Evolutionary conservation across 768 basidiomycete species (phyloP), one percentile per base, ranked within the genome.

Genomic region (Podaxis sp.): DNA sequence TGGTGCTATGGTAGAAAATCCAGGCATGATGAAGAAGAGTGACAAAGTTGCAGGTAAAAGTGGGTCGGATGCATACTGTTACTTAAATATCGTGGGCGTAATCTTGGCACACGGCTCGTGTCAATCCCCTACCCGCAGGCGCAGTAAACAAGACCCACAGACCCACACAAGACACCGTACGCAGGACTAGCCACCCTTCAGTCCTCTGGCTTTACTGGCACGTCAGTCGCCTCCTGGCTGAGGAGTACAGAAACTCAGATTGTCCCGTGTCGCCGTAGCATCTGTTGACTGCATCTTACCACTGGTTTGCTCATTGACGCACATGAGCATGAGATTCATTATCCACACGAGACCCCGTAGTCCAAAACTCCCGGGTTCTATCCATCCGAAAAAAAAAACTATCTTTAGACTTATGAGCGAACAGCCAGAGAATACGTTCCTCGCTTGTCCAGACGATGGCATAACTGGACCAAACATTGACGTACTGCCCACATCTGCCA

Each of bases 1-100:
- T 21, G 69, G 69, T 18, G 71, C 72, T 32, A 73, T 63, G 18
- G 72, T 69, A 36, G 77, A 71, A 18, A 75, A 68, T 44, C 78
- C 75, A 60, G 74, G 66, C 74, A 75, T 73, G 64, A 62, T 56
- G 59, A 66, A 9, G 18, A 36, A 56, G 50, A 18, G 40, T 44
- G 42, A 57, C 53, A 61, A 61, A 21, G 42, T 13, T 48, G 57
- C n/a, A 18, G 47, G 46, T 42, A 36, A 57, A 32, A 36, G 44
- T 36, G 35, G 42, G 35, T 18, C 55, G 54, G 32, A 53, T 40
- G 32, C 28, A 53, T 44, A 44, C 14, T 40, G 27, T 44, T 44
- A 40, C 14, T 40, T 40, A 44, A 48, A 27, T 27, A 48, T 48
- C 47, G 21, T 11, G 18, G 11, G 47, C 11, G 47, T 11, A 48